A percentile compares a stretch with the other conserved stretches of the same genome.
Conservation (phyloP, 2,329 filamentous ascomycete genomes). For the Alternaria arbusti region DNA sequence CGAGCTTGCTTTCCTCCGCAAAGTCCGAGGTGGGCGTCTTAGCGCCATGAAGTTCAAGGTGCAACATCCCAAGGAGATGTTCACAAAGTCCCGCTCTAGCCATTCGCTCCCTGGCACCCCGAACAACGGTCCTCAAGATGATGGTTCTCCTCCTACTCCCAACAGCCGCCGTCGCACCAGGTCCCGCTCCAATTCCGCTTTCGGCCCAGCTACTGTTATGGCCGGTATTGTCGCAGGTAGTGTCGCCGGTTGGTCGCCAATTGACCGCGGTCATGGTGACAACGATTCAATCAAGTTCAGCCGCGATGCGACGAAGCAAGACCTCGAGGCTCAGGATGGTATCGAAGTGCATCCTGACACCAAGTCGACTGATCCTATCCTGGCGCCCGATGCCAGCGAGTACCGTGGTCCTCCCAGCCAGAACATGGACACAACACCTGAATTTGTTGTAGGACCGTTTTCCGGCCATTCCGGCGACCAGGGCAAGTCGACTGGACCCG, state of each 20-base stretch:
- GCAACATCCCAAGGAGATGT: conserved; percentile 73
- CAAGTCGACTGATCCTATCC: conserved; percentile 54
- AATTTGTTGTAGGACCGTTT: conserved; percentile 52
- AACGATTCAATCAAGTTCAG: conserved; percentile 51
- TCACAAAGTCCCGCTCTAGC: conserved; percentile 68
- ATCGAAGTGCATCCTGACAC: conserved; percentile 59
- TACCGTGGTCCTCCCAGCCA: conserved; percentile 53
- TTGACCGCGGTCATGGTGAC: conserved; percentile 57
- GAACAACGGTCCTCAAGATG: conserved; percentile 55
- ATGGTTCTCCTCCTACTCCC: conserved; percentile 54
- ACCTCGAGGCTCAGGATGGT: conserved; percentile 52
- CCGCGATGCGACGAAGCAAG: conserved; percentile 41
- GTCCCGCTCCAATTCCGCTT: conserved; percentile 73
- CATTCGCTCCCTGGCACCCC: conserved; percentile 71
- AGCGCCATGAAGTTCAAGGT: conserved; percentile 83
- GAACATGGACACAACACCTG: conserved; percentile 52
- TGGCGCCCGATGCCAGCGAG: conserved; percentile 52
- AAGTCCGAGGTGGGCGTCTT: conserved; percentile 79
- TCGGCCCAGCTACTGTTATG: conserved; percentile 79
- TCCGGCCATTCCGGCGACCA: conserved; percentile 39
- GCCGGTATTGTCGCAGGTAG: conserved; percentile 81
- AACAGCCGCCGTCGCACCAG: conserved; percentile 67
- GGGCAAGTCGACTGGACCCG: conserved; percentile 11
- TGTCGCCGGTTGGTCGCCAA: conserved; percentile 78
- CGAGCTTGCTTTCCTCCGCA: conserved; percentile 80